Conservation (phyloP, 441 rosid genomes). For the Corymbia calophylla region DNA sequence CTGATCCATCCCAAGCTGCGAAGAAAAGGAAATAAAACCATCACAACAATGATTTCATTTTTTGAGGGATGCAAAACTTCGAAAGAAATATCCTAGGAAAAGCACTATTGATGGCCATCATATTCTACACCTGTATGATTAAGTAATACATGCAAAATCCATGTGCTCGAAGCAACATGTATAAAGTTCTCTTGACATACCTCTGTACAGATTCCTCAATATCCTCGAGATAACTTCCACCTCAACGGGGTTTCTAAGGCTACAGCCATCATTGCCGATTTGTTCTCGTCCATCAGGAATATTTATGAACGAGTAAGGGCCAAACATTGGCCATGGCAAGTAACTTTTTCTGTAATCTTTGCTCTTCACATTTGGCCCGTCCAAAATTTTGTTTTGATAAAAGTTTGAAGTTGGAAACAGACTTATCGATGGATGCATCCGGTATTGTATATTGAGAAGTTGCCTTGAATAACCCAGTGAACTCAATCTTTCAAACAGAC, state of each 20-base stretch:
- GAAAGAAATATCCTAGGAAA: not conserved
- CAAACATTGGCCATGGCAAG: slow-evolving; percentile 32
- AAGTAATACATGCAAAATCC: not conserved
- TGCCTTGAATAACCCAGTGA: slow-evolving; percentile 25
- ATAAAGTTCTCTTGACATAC: slow-evolving; percentile 4
- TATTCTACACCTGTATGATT: not conserved
- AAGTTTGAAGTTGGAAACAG: slow-evolving; percentile 27
- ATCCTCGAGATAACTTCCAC: slow-evolving; percentile 27
- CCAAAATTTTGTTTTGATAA: slow-evolving; percentile 16
- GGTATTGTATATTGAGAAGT: slow-evolving; percentile 33
- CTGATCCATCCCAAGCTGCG: slow-evolving; percentile 21
- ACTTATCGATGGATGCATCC: slow-evolving; percentile 53
- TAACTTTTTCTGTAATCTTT: slow-evolving; percentile 6
- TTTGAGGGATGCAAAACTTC: not conserved
- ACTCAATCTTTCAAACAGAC: slow-evolving; percentile 41
- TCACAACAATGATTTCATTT: not conserved
- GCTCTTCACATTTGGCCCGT: slow-evolving; percentile 20
- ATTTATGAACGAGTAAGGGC: slow-evolving; percentile 41
- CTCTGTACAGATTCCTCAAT: slow-evolving; percentile 16
- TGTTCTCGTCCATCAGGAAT: slow-evolving; percentile 31
- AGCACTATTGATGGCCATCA: not conserved
- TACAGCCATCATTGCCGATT: slow-evolving; percentile 8
- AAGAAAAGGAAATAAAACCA: not conserved
- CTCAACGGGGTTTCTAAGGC: slow-evolving; percentile 35
- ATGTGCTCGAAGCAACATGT: not conserved